Conservation (phyloP, 441 rosid species). For the Kokia cookei region DNA sequence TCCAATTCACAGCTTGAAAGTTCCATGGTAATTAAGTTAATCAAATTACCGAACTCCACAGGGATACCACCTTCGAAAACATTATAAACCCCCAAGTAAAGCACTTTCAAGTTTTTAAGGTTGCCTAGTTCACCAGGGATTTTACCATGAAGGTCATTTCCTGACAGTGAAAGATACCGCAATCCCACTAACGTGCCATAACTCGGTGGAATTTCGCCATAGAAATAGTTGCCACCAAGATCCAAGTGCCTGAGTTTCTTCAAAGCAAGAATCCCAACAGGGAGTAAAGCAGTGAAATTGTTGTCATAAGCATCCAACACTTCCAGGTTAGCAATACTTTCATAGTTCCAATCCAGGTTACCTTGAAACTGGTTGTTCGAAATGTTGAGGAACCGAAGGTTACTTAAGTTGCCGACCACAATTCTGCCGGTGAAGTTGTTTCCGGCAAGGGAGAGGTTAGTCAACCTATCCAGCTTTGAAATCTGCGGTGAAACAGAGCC, state of each 20-base stretch:
- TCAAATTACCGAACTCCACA: constrained; percentile 31
- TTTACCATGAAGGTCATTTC: constrained; percentile 38
- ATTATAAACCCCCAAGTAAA: constrained; percentile 36
- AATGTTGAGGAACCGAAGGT: constrained; percentile 33
- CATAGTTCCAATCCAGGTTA: constrained; percentile 34
- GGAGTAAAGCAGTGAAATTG: constrained; percentile 34
- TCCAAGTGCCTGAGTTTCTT: constrained; percentile 32
- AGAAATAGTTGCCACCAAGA: constrained; percentile 44
- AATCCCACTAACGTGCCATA: constrained; percentile 25
- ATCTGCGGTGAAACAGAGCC: constrained; percentile 35
- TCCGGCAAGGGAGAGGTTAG: constrained; percentile 38
- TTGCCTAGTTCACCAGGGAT: constrained; percentile 44
- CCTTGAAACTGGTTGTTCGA: constrained; percentile 45
- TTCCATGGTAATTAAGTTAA: constrained; percentile 34
- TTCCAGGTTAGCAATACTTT: constrained; percentile 23
- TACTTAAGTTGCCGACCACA: constrained; percentile 18
- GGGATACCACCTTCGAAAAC: constrained; percentile 45
- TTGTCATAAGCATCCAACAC: constrained; percentile 40
- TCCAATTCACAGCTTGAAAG: constrained; percentile 37
- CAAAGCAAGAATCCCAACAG: constrained; percentile 26
- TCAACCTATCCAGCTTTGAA: constrained; percentile 28
- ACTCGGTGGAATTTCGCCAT: constrained; percentile 30
- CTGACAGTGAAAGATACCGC: constrained; percentile 38
- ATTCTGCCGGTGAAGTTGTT: constrained; percentile 40
- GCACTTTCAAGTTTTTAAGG: constrained; percentile 31